Evolutionary conservation across 805 yeast species (phyloP).

Genomic region (Candida incommunis): DNA sequence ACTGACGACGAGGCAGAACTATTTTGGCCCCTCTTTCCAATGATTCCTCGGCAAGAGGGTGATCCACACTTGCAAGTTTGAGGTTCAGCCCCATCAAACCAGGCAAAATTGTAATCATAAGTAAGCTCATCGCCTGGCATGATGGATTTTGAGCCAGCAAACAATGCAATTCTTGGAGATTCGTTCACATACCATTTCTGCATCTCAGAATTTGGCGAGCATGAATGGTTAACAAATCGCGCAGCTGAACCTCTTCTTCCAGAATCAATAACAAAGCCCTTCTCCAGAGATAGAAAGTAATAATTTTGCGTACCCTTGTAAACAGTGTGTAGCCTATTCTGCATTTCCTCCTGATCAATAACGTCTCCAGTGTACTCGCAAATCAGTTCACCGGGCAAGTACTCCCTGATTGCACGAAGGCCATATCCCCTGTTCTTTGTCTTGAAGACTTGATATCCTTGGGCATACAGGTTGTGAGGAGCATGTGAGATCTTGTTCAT

Average conservation of each 20-base stretch:
- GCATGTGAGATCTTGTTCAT: slow-evolving; percentile 9
- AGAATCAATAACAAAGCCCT: slow-evolving; percentile 31
- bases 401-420: slow-evolving; percentile 25
- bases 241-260: slow-evolving; percentile 34
- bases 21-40: slow-evolving; percentile 9
- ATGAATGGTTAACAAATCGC: slow-evolving; percentile 36
- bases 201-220: slow-evolving; percentile 33
- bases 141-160: slow-evolving; percentile 27
- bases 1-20: background rate
- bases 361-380: slow-evolving; percentile 38
- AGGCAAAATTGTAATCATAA: slow-evolving; percentile 35
- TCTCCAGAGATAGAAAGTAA: slow-evolving; percentile 29
- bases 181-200: slow-evolving; percentile 35
- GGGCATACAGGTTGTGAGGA: slow-evolving; percentile 4
- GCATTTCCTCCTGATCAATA: slow-evolving; percentile 26
- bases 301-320: slow-evolving; percentile 23
- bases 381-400: slow-evolving; percentile 26
- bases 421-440: slow-evolving; percentile 32
- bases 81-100: slow-evolving; percentile 29
- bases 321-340: slow-evolving; percentile 21
- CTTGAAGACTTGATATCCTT: slow-evolving; percentile 19
- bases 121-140: slow-evolving; percentile 30
- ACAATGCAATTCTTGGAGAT: slow-evolving; percentile 31
- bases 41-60: slow-evolving; percentile 26
- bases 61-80: slow-evolving; percentile 33